A percentile compares a stretch with the other conserved stretches of the same genome.
These are phyloP conservation scores for Tephrocybe sp. DNA, from an alignment of 768 basidiomycete species.

Conservation along the genomic window DNA sequence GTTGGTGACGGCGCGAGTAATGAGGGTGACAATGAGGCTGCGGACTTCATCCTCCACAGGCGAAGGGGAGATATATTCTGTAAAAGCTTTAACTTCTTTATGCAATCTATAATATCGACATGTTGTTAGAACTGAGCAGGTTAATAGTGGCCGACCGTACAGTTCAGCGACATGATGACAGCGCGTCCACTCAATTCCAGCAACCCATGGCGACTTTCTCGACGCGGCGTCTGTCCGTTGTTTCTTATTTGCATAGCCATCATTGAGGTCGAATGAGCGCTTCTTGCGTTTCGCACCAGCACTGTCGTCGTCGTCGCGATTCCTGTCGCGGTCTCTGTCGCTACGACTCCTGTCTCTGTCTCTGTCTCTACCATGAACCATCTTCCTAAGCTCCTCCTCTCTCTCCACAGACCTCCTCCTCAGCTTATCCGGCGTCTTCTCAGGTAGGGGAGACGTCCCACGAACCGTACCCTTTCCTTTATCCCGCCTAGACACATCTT, in stretches of 20 bases:
- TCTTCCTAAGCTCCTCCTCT: constrained; percentile 23
- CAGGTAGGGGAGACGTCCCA: no score
- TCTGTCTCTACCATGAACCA: constrained; percentile 10
- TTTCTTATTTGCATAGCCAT: constrained; percentile 52
- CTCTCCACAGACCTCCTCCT: constrained; percentile 25
- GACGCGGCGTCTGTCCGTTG: constrained; percentile 49
- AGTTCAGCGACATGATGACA: constrained; percentile 82
- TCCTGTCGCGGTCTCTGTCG: constrained; percentile 9
- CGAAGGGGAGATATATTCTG: constrained; percentile 84
- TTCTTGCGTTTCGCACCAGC: constrained; percentile 42
- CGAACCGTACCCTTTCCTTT: constrained; percentile 16
- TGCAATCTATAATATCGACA: constrained; percentile 61
- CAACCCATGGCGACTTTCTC: constrained; percentile 70
- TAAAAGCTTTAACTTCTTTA: constrained; percentile 81
- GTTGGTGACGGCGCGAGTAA: constrained; percentile 61
- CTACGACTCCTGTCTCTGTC: constrained; percentile 1
- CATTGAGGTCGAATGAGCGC: constrained; percentile 41
- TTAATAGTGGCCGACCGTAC: constrained; percentile 42
- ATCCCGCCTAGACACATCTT: constrained; percentile 1
- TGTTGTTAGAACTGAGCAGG: constrained; percentile 3
- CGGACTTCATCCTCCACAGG: constrained; percentile 84
- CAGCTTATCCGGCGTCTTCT: constrained; percentile 18
- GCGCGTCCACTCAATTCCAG: constrained; percentile 64
- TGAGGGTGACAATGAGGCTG: constrained; percentile 64
- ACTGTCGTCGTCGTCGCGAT: constrained; percentile 18